phyloP scores from a whole-genome alignment of 495 filamentous ascomycete species.

The Penicillium chermesinum region DNA sequence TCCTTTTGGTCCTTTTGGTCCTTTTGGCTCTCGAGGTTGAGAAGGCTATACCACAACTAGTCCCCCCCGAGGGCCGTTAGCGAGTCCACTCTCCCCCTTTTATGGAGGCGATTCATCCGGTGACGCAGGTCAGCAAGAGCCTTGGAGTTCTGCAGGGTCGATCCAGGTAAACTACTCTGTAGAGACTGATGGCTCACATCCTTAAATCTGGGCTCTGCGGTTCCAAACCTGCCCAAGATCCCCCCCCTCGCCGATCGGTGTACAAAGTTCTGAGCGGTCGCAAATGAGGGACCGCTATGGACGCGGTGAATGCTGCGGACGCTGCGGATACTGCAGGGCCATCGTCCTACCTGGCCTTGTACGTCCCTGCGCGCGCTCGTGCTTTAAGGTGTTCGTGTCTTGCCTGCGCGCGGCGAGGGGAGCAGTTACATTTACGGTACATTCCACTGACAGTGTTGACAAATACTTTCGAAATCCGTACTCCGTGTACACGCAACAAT shows the following conservation, averaged over 20 bases:
- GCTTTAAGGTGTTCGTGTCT: not conserved
- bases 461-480: not conserved
- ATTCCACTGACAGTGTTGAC: not conserved
- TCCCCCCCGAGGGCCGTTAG: not conserved
- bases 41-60: not conserved
- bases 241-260: not conserved
- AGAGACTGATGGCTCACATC: not conserved
- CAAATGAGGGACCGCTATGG: no score
- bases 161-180: not conserved
- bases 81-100: not conserved
- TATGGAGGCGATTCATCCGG: not conserved
- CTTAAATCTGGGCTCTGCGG: not conserved
- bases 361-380: not conserved
- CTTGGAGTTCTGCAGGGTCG: not conserved
- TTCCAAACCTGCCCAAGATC: not conserved
- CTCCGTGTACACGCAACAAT: no score
- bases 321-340: not conserved
- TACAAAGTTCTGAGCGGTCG: not conserved
- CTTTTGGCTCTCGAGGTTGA: not conserved
- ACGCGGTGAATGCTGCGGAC: no score
- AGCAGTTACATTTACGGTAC: not conserved
- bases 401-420: constrained; percentile 1
- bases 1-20: not conserved
- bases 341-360: not conserved
- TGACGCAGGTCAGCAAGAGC: not conserved